A percentile compares a stretch with the other conserved stretches of the same genome.
Evolutionary conservation across 2,329 filamentous ascomycete genomes (phyloP).

Genomic region (Hypocreales sp.): DNA sequence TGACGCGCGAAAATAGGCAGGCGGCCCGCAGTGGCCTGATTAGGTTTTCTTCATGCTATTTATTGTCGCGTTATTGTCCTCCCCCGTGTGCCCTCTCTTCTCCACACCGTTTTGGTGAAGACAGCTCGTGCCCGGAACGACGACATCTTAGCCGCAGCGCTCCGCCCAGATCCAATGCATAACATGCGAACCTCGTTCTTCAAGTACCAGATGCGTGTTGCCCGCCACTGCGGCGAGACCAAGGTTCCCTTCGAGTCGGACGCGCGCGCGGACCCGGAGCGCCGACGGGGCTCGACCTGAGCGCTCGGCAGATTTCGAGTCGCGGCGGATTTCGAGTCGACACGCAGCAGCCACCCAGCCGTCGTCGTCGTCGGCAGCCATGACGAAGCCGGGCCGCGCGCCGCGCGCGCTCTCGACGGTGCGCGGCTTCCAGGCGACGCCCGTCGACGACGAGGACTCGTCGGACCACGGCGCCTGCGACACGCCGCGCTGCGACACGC

Average conservation of each 20-base stretch:
- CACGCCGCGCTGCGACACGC: too few relatives aligned
- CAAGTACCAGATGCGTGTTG: slow-evolving; percentile 42
- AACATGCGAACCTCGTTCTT: slow-evolving; percentile 32
- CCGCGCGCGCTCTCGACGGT: slow-evolving; percentile 36
- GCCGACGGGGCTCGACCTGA: slow-evolving; percentile 38
- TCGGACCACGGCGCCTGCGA: slow-evolving; percentile 30
- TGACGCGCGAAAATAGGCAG: too few relatives aligned
- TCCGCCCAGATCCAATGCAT: slow-evolving; percentile 48
- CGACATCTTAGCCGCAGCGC: too few relatives aligned
- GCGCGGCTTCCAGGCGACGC: slow-evolving; percentile 40
- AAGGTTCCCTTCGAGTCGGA: slow-evolving; percentile 33
- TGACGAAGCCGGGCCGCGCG: slow-evolving; percentile 31
- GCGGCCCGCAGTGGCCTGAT: too few relatives aligned
- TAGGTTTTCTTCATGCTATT: too few relatives aligned
- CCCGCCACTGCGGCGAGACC: slow-evolving; percentile 31
- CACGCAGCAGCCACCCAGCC: not conserved
- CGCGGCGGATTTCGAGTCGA: too few relatives aligned
- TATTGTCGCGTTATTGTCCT: too few relatives aligned
- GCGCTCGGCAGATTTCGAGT: too few relatives aligned
- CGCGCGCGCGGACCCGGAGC: slow-evolving; percentile 41
- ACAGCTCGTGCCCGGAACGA: too few relatives aligned
- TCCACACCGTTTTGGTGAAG: too few relatives aligned
- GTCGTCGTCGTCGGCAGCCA: slow-evolving; percentile 8
- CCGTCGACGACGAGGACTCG: slow-evolving; percentile 41
- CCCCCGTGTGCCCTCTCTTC: too few relatives aligned